Conservation (phyloP, 176 grass and related monocot species). For the Zoysia pacifica region DNA sequence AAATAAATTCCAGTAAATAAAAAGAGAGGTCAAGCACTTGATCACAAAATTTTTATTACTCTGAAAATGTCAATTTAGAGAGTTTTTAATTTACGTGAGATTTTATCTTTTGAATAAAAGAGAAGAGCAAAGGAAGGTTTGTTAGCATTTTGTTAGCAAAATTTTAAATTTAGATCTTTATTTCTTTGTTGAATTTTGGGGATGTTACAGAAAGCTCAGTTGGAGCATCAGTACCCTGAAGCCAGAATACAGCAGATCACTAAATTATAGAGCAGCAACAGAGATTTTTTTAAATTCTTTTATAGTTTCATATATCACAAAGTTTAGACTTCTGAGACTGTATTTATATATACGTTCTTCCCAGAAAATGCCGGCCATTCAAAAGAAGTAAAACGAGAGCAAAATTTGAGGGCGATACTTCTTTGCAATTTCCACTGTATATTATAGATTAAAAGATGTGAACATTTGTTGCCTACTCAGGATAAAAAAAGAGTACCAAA, state of each 20-base stretch:
- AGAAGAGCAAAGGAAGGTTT: no score
- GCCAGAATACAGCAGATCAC: background rate
- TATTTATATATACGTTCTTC: background rate
- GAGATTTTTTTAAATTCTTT: background rate
- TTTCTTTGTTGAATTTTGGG: no score
- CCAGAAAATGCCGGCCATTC: background rate
- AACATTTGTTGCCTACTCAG: conserved; percentile 3
- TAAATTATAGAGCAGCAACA: conserved; percentile 5
- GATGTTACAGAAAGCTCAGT: background rate
- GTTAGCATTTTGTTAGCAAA: no score
- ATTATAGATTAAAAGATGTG: conserved; percentile 5
- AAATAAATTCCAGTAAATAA: no score
- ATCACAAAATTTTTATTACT: no score
- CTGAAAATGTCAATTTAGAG: no score
- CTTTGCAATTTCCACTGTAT: conserved; percentile 28
- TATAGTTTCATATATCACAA: background rate
- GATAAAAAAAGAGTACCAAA: conserved; percentile 19
- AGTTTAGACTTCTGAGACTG: background rate
- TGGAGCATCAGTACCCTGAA: conserved; percentile 10
- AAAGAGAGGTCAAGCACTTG: no score
- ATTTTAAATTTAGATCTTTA: no score
- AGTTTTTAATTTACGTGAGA: no score
- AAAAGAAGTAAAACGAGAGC: background rate
- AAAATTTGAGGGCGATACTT: background rate
- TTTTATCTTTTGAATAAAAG: no score